A percentile compares a stretch with the other conserved stretches of the same genome.
Evolutionary conservation across 2,329 filamentous ascomycete species (phyloP).

Genomic region (Talaromyces sp.): DNA sequence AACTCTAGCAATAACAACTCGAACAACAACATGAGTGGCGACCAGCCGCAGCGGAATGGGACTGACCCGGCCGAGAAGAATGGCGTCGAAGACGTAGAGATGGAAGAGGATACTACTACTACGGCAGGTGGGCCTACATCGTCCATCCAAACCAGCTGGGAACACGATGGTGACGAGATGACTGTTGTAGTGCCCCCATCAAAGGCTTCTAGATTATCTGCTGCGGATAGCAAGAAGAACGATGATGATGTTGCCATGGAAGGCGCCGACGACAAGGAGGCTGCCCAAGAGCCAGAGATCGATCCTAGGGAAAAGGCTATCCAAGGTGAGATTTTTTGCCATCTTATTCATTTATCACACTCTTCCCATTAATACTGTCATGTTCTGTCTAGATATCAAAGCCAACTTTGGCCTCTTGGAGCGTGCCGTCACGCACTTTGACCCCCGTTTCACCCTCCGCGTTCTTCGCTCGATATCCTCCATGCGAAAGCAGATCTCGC

Average conservation of each 20-base stretch:
- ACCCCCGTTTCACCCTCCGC: conserved; percentile 88
- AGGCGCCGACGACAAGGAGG: conserved; percentile 40
- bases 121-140: conserved; percentile 44
- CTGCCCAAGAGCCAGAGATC: conserved; percentile 39
- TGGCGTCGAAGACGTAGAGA: conserved; percentile 64
- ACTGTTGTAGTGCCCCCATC: conserved; percentile 72
- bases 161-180: conserved; percentile 69
- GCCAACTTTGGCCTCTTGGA: conserved; percentile 88
- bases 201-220: conserved; percentile 56
- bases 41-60: conserved; percentile 62
- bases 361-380: no score
- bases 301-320: conserved; percentile 47
- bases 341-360: no score
- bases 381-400: conserved; percentile 69
- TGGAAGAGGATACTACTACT: conserved; percentile 56
- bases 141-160: conserved; percentile 55
- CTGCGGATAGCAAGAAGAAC: conserved; percentile 60
- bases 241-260: conserved; percentile 67
- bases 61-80: conserved; percentile 67
- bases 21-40: conserved; percentile 57
- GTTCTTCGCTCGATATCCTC: conserved; percentile 93
- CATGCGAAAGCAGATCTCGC: conserved; percentile 81
- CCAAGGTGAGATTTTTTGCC: conserved; percentile 41
- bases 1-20: conserved; percentile 2
- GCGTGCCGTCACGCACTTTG: conserved; percentile 85